A percentile compares a stretch with the other conserved stretches of the same genome.
Evolutionary conservation across 305 asterid genomes (phyloP).

Genomic region (Solanum hybrid): DNA sequence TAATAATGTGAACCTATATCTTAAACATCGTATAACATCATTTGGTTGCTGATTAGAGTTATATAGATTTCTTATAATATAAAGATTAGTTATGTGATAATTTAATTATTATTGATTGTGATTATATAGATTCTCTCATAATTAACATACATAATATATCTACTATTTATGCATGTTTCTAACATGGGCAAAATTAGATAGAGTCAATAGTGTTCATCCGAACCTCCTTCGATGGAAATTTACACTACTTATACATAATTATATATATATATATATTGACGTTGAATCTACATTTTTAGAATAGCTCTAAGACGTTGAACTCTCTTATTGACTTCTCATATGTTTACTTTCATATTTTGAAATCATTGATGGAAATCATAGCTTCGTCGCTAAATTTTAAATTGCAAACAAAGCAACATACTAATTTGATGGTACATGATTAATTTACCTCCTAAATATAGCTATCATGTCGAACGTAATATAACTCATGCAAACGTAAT

Average conservation of each 20-base stretch:
- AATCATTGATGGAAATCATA: neutral
- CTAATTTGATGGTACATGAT: neutral
- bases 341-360: neutral
- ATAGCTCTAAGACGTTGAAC: neutral
- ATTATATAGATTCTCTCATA: too few species aligned
- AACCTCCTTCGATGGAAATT: too few species aligned
- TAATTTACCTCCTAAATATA: neutral
- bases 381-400: too few species aligned
- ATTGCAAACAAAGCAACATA: neutral
- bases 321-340: too few species aligned
- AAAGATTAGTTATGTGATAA: neutral
- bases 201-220: too few species aligned
- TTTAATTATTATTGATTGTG: neutral
- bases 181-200: too few species aligned
- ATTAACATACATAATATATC: too few species aligned
- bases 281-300: too few species aligned
- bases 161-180: too few species aligned
- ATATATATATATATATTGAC: too few species aligned
- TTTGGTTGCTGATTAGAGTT: neutral
- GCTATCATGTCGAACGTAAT: neutral
- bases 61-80: rapidly evolving
- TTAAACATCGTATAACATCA: rapidly evolving
- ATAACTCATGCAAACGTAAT: too few species aligned
- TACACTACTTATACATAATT: too few species aligned
- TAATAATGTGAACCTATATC: neutral